These are phyloP conservation scores for Entomortierella beljakovae DNA, from an alignment of 192 early-diverging fungal genomes.

Conservation along the genomic window DNA sequence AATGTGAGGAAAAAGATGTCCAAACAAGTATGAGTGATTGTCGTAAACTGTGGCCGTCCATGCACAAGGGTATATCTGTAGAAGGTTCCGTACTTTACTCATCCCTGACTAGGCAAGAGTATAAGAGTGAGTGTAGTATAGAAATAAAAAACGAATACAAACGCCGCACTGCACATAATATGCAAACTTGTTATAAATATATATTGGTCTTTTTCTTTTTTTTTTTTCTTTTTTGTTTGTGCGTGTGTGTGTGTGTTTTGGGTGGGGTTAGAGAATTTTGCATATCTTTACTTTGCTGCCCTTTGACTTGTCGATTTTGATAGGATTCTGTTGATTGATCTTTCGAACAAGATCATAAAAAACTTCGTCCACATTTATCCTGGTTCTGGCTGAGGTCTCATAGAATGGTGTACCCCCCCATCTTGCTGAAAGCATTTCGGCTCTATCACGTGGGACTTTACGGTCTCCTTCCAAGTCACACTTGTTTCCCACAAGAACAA, in stretches of 20 bases:
- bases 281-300: constrained; percentile 54
- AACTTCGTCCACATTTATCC: constrained; percentile 92
- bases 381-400: constrained; percentile 89
- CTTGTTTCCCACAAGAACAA: constrained; percentile 94
- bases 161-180: too few species aligned
- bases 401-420: constrained; percentile 81
- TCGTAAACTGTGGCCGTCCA: not conserved
- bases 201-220: not conserved
- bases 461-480: constrained; percentile 87
- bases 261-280: constrained; percentile 31
- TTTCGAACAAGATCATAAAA: constrained; percentile 93
- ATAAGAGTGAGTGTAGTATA: not conserved
- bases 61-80: constrained; percentile 4
- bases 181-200: not conserved
- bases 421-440: constrained; percentile 69
- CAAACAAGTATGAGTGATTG: too few species aligned
- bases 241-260: not conserved
- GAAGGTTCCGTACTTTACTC: not conserved
- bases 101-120: not conserved
- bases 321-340: constrained; percentile 86
- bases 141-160: not conserved
- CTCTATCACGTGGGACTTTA: constrained; percentile 74
- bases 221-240: not conserved
- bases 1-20: too few species aligned
- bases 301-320: constrained; percentile 63